Base-by-base conservation (phyloP, 164 flowering plant genomes). In the Magnolia kwangsiensis region DNA sequence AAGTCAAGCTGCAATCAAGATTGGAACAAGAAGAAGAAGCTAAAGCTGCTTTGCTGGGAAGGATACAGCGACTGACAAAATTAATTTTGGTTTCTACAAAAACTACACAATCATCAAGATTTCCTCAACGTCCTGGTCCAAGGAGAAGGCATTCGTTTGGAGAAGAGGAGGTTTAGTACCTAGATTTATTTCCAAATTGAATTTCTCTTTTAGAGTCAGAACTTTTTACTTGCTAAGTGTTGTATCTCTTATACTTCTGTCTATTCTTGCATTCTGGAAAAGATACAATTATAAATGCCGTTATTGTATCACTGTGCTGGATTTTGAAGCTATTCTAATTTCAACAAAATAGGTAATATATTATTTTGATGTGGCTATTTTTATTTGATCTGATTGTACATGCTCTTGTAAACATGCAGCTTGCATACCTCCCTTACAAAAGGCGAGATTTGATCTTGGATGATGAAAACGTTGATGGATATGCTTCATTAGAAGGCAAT, bases 21-120 rank as follows among this genome's bases (percentile, higher is more conserved):
- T 83, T 94, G 88, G 99, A 94, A 82, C 89, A 92, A 84, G 99
- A 94, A 82, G 98, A 96, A 89, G 99, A 96, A 82, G 99, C 98
- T 29, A 96, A 96, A 86, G 95, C 95, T 72, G 98, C 97, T 77
- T 84, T 96, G 67, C 81, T 96, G 79, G 87, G 95, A 74, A 85
- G 98, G 84, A 96, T 96, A 81, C 99, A 96, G 65, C 83, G 99
- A 77, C 75, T 96, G 79, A 96, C 98, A 61, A 96, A 96, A 77
- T 82, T 96, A 78, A 96, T 96, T 76, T 83, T 96, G 82, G 99
- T 94, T 66, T 94, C 98, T 27, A 83, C 96, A 65, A 94, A 96
- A 79, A 65, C 89, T 73, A 81, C 99, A 67, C 96, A 84, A 45
- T 79, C 99, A 16, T 80, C 97, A 73, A 85, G 90, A 80, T 76